phyloP scores from a whole-genome alignment of 192 early-diverging fungal species.

The Backusella morwellensis region DNA sequence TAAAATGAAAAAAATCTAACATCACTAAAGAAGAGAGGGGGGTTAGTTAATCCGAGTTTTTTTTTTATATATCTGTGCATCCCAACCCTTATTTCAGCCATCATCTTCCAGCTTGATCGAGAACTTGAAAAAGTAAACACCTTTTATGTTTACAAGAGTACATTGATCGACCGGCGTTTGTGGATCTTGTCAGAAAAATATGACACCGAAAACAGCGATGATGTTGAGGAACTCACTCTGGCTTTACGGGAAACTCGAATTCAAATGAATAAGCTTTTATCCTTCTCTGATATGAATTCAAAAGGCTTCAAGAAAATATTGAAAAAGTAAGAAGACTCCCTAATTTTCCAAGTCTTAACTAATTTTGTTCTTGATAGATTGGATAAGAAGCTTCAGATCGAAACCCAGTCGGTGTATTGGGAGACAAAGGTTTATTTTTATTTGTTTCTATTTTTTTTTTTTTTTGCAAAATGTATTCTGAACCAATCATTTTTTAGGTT shows the following conservation, averaged over 20 bases:
- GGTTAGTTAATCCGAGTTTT: not conserved
- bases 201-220: not conserved
- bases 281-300: constrained; percentile 49
- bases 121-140: constrained; percentile 84
- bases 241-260: constrained; percentile 46
- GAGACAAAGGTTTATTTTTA: constrained; percentile 40
- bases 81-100: constrained; percentile 45
- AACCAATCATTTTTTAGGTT: constrained; percentile 21
- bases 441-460: not conserved
- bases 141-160: constrained; percentile 77
- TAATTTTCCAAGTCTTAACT: not conserved
- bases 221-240: constrained; percentile 32
- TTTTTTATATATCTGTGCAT: not conserved
- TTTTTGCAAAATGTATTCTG: not conserved
- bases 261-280: constrained; percentile 43
- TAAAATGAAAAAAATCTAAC: constrained; percentile 15
- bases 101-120: constrained; percentile 80
- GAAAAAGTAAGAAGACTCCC: constrained; percentile 46
- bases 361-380: constrained; percentile 36
- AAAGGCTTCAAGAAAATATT: constrained; percentile 53
- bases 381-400: constrained; percentile 42
- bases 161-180: constrained; percentile 69
- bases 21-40: not conserved
- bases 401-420: constrained; percentile 40
- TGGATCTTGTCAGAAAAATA: constrained; percentile 58